phyloP scores from a whole-genome alignment of 2,329 filamentous ascomycete species.

The Exophiala alcalophila region DNA sequence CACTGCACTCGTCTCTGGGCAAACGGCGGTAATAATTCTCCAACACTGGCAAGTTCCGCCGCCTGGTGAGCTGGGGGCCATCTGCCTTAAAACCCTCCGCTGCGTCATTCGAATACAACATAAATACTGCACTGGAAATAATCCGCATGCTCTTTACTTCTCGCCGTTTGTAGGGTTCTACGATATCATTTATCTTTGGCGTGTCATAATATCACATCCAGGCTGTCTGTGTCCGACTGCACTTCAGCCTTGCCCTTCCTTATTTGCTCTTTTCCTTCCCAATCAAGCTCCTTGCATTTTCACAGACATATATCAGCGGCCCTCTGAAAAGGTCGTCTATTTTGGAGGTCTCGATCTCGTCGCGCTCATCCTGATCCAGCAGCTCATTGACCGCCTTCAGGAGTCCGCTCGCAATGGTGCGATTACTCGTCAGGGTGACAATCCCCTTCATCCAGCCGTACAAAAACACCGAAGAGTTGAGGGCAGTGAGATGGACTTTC shows the following conservation, averaged over 20 bases:
- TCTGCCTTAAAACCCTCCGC: no score
- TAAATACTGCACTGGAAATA: no score
- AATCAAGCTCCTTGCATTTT: constrained; percentile 63
- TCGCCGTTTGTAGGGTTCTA: no score
- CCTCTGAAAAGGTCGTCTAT: constrained; percentile 52
- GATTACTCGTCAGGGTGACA: constrained; percentile 71
- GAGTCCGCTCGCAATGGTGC: constrained; percentile 64
- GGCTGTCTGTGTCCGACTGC: no score
- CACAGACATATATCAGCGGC: constrained; percentile 63
- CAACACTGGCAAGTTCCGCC: no score
- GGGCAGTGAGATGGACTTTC: constrained; percentile 50
- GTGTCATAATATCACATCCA: no score
- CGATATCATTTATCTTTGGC: no score
- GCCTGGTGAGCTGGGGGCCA: no score
- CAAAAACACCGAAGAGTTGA: constrained; percentile 68
- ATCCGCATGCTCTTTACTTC: no score
- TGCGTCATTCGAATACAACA: no score
- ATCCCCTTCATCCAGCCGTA: constrained; percentile 64
- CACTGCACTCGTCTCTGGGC: no score
- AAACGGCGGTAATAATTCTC: no score
- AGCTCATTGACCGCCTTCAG: constrained; percentile 39
- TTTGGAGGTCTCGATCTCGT: constrained; percentile 41
- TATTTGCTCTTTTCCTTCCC: constrained; percentile 59
- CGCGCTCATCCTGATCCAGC: constrained; percentile 21
- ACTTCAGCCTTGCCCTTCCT: not conserved